Evolutionary conservation across 169 alveolate genomes (phyloP).

Genomic region (Plasmodium cynomolgi): DNA sequence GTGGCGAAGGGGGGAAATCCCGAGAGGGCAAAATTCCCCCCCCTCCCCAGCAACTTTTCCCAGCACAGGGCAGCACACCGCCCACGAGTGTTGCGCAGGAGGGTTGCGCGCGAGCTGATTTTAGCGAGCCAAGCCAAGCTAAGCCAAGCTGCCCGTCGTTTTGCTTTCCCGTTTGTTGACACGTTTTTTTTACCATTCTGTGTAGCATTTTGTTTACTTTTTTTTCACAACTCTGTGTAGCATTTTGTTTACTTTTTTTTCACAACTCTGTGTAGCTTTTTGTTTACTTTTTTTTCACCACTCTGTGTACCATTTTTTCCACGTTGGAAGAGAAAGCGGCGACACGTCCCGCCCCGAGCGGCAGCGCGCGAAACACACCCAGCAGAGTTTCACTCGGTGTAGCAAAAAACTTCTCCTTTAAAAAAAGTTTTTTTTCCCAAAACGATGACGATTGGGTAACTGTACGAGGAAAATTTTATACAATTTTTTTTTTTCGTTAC

Average conservation of each 20-base stretch:
- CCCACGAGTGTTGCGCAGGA: not conserved
- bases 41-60: not conserved
- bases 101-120: not conserved
- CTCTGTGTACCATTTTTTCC: not conserved
- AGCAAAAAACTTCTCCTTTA: not conserved
- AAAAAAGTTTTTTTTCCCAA: not conserved
- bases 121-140: not conserved
- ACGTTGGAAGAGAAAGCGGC: not conserved
- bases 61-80: not conserved
- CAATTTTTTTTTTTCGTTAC: not conserved
- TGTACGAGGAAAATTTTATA: not conserved
- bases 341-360: not conserved
- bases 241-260: not conserved
- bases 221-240: too few species aligned
- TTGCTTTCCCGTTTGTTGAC: not conserved
- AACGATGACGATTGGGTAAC: not conserved
- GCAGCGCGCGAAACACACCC: slow-evolving; percentile 3
- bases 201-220: too few species aligned
- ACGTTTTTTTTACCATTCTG: not conserved
- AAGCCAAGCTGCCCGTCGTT: not conserved
- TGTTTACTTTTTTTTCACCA: not conserved
- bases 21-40: not conserved
- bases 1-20: not conserved
- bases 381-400: not conserved
- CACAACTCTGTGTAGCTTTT: not conserved